A percentile compares a stretch with the other conserved stretches of the same genome.
These are phyloP conservation scores for Macadamia tetraphylla DNA, from an alignment of 164 flowering plant species.

Conservation along the genomic window DNA sequence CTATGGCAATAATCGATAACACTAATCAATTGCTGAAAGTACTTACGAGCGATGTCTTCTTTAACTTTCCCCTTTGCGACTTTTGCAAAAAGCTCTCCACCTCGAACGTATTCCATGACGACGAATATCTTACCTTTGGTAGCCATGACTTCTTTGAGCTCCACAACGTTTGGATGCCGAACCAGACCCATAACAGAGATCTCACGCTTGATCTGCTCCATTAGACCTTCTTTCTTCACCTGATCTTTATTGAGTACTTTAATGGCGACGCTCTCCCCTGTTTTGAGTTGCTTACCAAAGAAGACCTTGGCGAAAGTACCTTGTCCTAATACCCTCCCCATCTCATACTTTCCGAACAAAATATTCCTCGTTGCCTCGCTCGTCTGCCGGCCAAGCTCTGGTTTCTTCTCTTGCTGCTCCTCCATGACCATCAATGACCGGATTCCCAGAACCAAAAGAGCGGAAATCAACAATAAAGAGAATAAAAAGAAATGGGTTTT, in stretches of 20 bases:
- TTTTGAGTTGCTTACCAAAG: constrained; percentile 28
- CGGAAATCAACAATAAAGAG: too few species aligned
- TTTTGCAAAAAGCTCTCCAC: constrained; percentile 78
- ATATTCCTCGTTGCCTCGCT: constrained; percentile 23
- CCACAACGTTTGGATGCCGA: constrained; percentile 70
- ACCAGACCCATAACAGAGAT: constrained; percentile 71
- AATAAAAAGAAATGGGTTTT: background rate
- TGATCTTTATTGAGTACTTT: constrained; percentile 58
- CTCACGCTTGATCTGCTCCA: constrained; percentile 70
- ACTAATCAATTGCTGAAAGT: constrained; percentile 70
- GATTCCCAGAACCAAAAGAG: too few species aligned
- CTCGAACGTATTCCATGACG: constrained; percentile 66
- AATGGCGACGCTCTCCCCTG: constrained; percentile 62
- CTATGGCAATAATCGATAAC: constrained; percentile 86
- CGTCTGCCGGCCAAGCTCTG: background rate
- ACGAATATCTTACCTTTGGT: constrained; percentile 65
- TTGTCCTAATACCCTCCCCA: constrained; percentile 55
- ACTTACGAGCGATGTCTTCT: constrained; percentile 53
- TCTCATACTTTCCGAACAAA: constrained; percentile 63
- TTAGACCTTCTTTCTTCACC: constrained; percentile 51
- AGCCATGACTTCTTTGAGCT: constrained; percentile 82
- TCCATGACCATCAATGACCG: background rate
- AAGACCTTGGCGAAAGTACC: constrained; percentile 77
- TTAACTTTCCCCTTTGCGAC: constrained; percentile 43
- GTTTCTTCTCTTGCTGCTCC: too few species aligned